These are phyloP conservation scores for Solanum medicagineum DNA, from an alignment of 257 asterid genomes.

Conservation along the genomic window DNA sequence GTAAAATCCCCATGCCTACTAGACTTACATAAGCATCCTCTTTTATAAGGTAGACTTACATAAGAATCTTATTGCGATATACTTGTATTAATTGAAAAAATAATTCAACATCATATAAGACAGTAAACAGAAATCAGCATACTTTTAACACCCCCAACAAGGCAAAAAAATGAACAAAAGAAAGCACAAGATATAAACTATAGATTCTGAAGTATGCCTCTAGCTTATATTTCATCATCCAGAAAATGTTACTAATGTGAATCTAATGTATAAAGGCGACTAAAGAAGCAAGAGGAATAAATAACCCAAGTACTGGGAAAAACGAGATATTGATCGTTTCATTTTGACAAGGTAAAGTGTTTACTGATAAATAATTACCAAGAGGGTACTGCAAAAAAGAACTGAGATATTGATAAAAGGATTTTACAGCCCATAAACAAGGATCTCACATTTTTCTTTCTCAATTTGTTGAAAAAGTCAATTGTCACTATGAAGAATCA, in stretches of 20 bases:
- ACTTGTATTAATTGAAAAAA: neutral
- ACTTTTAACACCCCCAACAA: neutral
- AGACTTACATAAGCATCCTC: neutral
- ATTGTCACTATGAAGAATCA: neutral
- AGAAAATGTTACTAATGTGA: neutral
- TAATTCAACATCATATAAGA: neutral
- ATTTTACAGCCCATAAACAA: neutral
- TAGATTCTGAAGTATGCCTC: neutral
- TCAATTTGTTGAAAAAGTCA: neutral
- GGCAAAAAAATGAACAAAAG: neutral
- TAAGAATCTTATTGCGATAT: neutral
- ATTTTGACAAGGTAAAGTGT: neutral
- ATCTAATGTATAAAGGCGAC: neutral
- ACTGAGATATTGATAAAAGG: neutral
- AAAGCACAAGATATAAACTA: neutral
- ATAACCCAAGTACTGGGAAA: neutral
- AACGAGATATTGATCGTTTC: neutral
- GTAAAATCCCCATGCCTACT: neutral
- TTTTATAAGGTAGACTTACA: neutral
- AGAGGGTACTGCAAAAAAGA: neutral
- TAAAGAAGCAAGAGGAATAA: neutral
- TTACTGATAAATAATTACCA: neutral
- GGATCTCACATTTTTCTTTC: neutral
- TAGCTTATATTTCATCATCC: neutral
- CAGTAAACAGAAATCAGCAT: neutral